Evolutionary conservation across 75 land plant genomes (phyloP).

Genomic region (Selaginella moellendorffii): DNA sequence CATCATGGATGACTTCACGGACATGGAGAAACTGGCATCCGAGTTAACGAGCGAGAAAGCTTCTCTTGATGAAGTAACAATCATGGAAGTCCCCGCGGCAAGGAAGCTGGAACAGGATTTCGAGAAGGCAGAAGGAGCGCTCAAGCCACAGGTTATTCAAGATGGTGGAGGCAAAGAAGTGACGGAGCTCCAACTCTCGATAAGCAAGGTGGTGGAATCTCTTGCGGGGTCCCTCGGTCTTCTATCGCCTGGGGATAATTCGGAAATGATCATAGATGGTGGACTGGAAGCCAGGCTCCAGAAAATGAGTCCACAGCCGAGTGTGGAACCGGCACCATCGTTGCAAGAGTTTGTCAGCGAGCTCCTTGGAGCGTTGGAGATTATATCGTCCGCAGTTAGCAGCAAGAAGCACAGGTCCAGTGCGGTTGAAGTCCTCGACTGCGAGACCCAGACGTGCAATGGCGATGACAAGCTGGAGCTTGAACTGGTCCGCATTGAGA

Average conservation of each 20-base stretch:
- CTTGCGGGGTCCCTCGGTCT: neutral
- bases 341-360: neutral
- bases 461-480: neutral
- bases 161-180: too few species aligned
- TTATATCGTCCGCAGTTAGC: too few species aligned
- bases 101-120: neutral
- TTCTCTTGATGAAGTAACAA: neutral
- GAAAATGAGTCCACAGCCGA: neutral
- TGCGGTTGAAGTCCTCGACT: neutral
- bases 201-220: neutral
- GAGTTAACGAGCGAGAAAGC: neutral
- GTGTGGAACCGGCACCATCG: neutral
- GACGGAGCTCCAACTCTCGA: neutral
- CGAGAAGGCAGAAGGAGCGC: neutral
- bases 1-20: slow-evolving; percentile 77
- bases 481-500: neutral
- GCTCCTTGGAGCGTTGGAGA: neutral
- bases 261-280: neutral
- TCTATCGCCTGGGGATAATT: neutral
- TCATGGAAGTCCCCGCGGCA: neutral
- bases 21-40: slow-evolving; percentile 56
- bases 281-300: neutral
- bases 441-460: neutral
- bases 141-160: neutral
- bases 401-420: neutral